A percentile compares a stretch with the other conserved stretches of the same genome.
Conservation (phyloP, 768 basidiomycete species). For the Mycena albidolilacea region DNA sequence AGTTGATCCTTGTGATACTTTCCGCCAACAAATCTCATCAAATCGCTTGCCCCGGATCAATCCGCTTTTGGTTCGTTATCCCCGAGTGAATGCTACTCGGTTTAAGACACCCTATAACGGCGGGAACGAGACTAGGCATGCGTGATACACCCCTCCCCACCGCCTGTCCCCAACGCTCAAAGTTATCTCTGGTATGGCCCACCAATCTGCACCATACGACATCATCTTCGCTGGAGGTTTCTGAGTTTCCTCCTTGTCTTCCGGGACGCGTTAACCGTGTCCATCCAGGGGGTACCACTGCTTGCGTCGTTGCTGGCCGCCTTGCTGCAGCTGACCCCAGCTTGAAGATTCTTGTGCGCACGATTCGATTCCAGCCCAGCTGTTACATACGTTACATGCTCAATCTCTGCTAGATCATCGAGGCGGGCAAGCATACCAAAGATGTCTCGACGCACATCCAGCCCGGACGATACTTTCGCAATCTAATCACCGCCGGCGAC, state of each 20-base stretch:
- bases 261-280: not conserved
- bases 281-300: constrained; percentile 63
- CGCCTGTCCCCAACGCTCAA: not conserved
- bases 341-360: constrained; percentile 67
- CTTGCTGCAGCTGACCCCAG: constrained; percentile 67
- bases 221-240: constrained; percentile 68
- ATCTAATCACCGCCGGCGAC: constrained; percentile 54
- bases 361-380: not conserved
- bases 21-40: no score
- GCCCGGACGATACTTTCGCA: constrained; percentile 65
- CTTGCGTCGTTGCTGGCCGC: constrained; percentile 71
- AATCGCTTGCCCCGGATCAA: no score
- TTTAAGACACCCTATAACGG: no score
- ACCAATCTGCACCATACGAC: constrained; percentile 31
- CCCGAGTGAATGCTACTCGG: no score
- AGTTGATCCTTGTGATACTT: no score
- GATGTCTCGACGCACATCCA: constrained; percentile 65
- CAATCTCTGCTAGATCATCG: constrained; percentile 58
- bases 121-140: no score
- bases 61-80: no score
- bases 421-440: constrained; percentile 68
- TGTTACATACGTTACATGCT: not conserved
- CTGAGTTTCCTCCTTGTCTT: constrained; percentile 13
- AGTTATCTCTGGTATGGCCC: not conserved
- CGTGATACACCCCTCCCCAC: no score